Evolutionary conservation across 306 rosid species (phyloP), one percentile per base, ranked within the genome.

Genomic region (Echinosophora koreensis): DNA sequence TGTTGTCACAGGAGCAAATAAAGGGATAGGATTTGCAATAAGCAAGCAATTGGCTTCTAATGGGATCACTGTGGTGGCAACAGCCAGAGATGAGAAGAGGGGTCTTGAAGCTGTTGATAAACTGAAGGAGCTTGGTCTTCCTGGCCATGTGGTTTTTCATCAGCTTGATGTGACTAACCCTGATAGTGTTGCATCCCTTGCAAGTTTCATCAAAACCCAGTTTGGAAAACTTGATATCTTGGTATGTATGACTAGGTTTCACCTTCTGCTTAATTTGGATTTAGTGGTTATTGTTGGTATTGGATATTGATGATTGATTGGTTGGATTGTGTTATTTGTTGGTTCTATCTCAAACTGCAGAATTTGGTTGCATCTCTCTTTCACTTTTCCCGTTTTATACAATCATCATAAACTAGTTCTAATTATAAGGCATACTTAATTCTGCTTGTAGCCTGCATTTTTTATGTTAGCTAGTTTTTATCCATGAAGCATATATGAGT

Each of bases 21-120:
- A 83, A 57, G 87, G 84, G 27, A 79, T 83, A 34, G 84, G 81
- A 37, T 83, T 83, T 63, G 81, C 5, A 6, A 68, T 49, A 11
- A 70, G 80, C 22, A 79, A 76, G 57, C 81, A 83, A 32, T 46
- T 79, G 66, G 78, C 80, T 61, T 74, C 71, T 34, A 55, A 79
- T 51, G 78, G 84, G n/a, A 51, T 83, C 69, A 69, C 68, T 6
- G 84, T 83, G 70, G 70, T 83, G 50, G 52, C 79, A 4, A 83
- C 84, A 34, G 81, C 84, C 50, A 83, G 87, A 49, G 84, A 83
- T 69, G 84, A 83, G 65, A 74, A 83, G 74, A 79, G 64, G 52
- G 87, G 87, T 22, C 63, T 62, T 61, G 74, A 74, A 44, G 87
- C 81, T 61, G 65, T 83, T 54, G 65, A 60, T 8, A 83, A 68